Evolutionary conservation across 345 rosid species (phyloP).

Genomic region (Gossypium raimondii): DNA sequence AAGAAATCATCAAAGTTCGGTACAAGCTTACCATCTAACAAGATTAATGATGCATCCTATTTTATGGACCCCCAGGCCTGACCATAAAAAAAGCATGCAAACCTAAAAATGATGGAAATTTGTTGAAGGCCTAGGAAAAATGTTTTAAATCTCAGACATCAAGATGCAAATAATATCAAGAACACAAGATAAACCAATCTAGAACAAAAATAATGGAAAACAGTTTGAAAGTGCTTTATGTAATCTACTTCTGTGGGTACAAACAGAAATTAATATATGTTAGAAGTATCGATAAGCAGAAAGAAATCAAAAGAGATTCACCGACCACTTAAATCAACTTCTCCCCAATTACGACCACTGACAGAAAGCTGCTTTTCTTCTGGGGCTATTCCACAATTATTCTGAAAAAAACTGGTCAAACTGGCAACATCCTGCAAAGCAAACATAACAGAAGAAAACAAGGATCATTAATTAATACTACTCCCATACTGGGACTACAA

Average conservation of each 20-base stretch:
- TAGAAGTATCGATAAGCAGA: neutral
- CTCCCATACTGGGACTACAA: neutral
- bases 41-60: neutral
- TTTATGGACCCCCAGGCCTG: neutral
- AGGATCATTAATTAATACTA: neutral
- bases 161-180: neutral
- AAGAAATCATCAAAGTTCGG: neutral
- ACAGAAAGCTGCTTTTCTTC: constrained; percentile 91
- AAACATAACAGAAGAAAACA: neutral
- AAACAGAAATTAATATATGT: neutral
- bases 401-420: constrained; percentile 73
- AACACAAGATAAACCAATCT: neutral
- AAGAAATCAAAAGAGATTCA: neutral
- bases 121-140: neutral
- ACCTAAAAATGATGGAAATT: neutral
- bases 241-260: neutral
- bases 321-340: constrained; percentile 81
- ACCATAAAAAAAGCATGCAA: constrained; percentile 5
- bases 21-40: neutral
- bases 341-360: constrained; percentile 97
- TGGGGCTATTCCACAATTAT: constrained; percentile 56
- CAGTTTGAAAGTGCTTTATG: neutral
- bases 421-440: constrained; percentile 62
- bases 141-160: neutral
- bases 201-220: neutral